A percentile compares a stretch with the other conserved stretches of the same genome.
Evolutionary conservation across 176 grass and related monocot species (phyloP).

Genomic region (Ensete glaucum): DNA sequence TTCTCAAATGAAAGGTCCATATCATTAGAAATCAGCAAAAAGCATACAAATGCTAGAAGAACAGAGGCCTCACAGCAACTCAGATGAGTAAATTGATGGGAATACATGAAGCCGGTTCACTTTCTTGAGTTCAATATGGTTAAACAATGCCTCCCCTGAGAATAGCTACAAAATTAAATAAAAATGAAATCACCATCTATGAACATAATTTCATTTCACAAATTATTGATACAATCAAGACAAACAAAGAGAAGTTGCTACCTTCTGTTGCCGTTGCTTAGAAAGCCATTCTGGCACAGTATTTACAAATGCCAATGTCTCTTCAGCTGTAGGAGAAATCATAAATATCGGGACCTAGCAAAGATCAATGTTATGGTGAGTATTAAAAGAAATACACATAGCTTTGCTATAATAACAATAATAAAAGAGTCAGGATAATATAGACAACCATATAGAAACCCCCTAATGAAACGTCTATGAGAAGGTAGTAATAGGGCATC

Average conservation of each 20-base stretch:
- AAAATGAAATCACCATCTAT: conserved; percentile 6
- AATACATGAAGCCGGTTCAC: conserved; percentile 47
- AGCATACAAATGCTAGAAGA: neutral
- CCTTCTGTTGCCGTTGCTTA: conserved; percentile 84
- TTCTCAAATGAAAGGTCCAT: conserved; percentile 13
- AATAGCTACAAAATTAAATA: conserved; percentile 56
- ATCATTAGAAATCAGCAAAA: conserved; percentile 10
- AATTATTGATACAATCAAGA: neutral
- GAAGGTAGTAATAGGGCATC: neutral
- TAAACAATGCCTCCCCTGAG: conserved; percentile 58
- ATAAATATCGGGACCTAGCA: conserved; percentile 77
- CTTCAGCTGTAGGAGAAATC: conserved; percentile 60
- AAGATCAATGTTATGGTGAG: conserved; percentile 3
- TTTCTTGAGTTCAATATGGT: conserved; percentile 67
- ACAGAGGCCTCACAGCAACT: conserved; percentile 50
- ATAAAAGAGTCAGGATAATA: neutral
- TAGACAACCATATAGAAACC: neutral
- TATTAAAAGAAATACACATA: conserved; percentile 8
- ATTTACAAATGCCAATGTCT: conserved; percentile 50
- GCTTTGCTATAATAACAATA: neutral
- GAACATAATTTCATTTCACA: neutral
- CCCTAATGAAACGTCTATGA: neutral
- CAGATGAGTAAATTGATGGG: conserved; percentile 53
- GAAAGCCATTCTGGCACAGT: conserved; percentile 88
- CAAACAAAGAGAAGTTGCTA: conserved; percentile 21